These are phyloP conservation scores for Rhodotorula sp. DNA, from an alignment of 1,284 basidiomycete genomes.

Conservation along the genomic window DNA sequence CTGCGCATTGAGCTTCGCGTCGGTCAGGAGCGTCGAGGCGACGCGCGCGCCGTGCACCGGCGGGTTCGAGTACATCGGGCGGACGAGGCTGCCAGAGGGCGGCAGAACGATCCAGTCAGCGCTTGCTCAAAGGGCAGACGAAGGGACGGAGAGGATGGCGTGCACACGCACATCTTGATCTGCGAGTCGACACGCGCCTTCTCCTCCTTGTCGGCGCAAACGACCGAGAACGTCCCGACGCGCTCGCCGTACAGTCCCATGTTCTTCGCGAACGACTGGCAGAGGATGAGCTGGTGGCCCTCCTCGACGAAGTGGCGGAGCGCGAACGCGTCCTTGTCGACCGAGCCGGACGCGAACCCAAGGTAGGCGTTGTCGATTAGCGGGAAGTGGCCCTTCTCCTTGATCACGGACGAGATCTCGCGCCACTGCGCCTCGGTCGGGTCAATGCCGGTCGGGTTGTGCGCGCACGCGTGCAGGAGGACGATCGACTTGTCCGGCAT, in stretches of 20 bases:
- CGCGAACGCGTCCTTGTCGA: conserved; percentile 86
- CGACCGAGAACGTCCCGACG: conserved; percentile 79
- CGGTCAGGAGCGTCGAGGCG: conserved; percentile 53
- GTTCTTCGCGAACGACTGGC: conserved; percentile 64
- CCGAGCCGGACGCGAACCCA: conserved; percentile 77
- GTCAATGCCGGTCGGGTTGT: conserved; percentile 57
- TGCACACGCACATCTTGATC: conserved; percentile 50
- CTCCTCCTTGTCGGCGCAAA: conserved; percentile 52
- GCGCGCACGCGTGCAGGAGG: conserved; percentile 59
- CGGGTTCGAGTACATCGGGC: conserved; percentile 98
- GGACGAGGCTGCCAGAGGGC: conserved; percentile 65
- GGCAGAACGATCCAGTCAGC: background rate
- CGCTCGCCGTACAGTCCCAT: conserved; percentile 92
- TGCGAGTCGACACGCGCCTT: conserved; percentile 49
- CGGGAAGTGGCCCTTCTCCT: conserved; percentile 81
- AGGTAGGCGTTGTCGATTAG: conserved; percentile 98
- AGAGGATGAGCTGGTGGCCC: conserved; percentile 76
- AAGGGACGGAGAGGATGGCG: conserved; percentile 6
- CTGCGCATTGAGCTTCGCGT: conserved; percentile 52
- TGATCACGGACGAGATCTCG: conserved; percentile 72
- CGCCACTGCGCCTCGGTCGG: conserved; percentile 88
- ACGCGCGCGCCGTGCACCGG: conserved; percentile 70
- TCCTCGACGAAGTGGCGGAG: conserved; percentile 83
- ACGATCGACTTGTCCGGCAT: conserved; percentile 57
- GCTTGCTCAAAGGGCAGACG: too few species aligned